A percentile compares a stretch with the other conserved stretches of the same genome.
Evolutionary conservation across 768 basidiomycete genomes (phyloP).

Genomic region (Punctularia strigosozonata): DNA sequence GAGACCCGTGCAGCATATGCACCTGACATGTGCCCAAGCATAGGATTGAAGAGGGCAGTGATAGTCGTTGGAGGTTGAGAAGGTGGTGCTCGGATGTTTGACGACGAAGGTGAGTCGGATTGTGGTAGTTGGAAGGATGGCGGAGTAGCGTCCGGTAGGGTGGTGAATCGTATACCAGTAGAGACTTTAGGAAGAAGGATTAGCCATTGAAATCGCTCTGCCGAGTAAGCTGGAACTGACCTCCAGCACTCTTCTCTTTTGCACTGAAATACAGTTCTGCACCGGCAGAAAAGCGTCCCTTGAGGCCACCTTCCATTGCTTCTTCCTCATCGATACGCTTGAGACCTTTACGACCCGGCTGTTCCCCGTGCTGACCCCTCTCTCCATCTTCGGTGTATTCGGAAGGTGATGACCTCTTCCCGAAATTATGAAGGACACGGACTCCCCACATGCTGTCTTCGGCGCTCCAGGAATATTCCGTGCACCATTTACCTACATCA

Average conservation of each 20-base stretch:
- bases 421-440: constrained; percentile 86
- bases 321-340: constrained; percentile 96
- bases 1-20: constrained; percentile 88
- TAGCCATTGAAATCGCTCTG: not conserved
- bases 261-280: constrained; percentile 92
- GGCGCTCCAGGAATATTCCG: constrained; percentile 90
- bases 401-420: constrained; percentile 37
- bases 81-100: constrained; percentile 16
- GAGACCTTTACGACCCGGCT: constrained; percentile 19
- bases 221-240: constrained; percentile 32
- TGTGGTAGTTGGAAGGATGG: constrained; percentile 44
- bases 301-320: constrained; percentile 81
- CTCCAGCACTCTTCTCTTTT: constrained; percentile 85
- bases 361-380: constrained; percentile 6
- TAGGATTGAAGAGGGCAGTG: constrained; percentile 90
- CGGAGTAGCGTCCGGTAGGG: constrained; percentile 69
- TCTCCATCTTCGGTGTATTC: constrained; percentile 24
- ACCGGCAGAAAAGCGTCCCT: constrained; percentile 83
- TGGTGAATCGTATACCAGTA: constrained; percentile 89
- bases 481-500: constrained; percentile 85
- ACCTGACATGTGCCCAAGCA: constrained; percentile 86
- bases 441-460: constrained; percentile 92
- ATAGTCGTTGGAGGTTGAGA: constrained; percentile 89
- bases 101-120: constrained; percentile 23
- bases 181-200: constrained; percentile 47